These are phyloP conservation scores for Marchantia paleacea DNA, from an alignment of 225 moss, liverwort and hornwort genomes.

Conservation along the genomic window DNA sequence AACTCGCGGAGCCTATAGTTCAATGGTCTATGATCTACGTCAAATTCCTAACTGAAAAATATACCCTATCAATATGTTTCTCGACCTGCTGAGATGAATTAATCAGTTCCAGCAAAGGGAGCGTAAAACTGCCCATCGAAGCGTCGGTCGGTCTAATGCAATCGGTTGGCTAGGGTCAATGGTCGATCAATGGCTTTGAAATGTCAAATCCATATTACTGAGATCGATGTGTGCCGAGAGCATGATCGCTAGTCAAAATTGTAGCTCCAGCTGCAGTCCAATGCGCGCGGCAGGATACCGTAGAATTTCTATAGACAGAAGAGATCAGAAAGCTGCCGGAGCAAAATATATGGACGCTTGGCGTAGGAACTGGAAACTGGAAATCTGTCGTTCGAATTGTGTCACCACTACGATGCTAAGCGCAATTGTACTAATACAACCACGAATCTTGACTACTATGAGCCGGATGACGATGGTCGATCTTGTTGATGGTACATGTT, in stretches of 20 bases:
- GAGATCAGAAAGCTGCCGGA: constrained; percentile 5
- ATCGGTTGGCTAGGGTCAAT: background rate
- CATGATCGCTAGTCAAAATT: constrained; percentile 15
- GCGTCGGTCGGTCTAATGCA: background rate
- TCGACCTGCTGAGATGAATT: background rate
- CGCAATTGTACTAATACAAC: background rate
- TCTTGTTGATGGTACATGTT: constrained; percentile 8
- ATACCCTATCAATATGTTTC: background rate
- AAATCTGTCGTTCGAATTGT: background rate
- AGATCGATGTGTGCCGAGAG: background rate
- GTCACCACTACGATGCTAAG: background rate
- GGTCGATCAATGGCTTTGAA: background rate
- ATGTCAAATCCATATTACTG: background rate
- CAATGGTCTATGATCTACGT: background rate
- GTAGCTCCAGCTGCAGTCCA: constrained; percentile 8
- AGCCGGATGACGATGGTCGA: constrained; percentile 6
- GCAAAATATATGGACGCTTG: background rate
- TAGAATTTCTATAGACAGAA: background rate
- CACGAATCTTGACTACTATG: background rate
- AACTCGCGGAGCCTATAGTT: background rate
- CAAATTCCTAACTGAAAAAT: background rate
- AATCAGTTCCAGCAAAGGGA: constrained; percentile 1
- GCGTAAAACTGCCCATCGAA: background rate
- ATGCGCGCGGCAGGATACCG: background rate
- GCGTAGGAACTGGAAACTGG: background rate